phyloP scores from a whole-genome alignment of 257 asterid genomes.

The Oldenlandia corymbosa region DNA sequence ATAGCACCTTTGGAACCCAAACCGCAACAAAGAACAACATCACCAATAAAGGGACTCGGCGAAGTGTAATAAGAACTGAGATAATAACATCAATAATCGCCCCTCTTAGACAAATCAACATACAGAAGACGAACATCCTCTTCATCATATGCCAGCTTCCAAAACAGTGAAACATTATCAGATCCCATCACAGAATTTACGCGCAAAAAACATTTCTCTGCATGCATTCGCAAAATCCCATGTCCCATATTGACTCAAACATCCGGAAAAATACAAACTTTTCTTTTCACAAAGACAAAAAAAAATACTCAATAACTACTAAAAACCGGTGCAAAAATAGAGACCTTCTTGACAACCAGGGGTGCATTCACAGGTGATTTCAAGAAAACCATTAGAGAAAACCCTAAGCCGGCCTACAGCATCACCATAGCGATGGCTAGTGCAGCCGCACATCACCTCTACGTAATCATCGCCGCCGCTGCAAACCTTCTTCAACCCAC shows the following conservation, averaged over 20 bases:
- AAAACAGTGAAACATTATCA: slow-evolving; percentile 11
- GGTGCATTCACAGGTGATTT: slow-evolving; percentile 52
- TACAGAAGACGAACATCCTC: slow-evolving; percentile 15
- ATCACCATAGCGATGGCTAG: slow-evolving; percentile 59
- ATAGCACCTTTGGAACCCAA: background rate
- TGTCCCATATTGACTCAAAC: background rate
- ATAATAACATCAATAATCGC: background rate
- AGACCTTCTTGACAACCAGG: slow-evolving; percentile 56
- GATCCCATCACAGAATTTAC: slow-evolving; percentile 13
- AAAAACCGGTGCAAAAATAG: background rate
- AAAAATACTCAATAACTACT: background rate
- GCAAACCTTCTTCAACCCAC: slow-evolving; percentile 30
- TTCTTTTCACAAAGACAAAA: background rate
- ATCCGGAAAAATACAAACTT: background rate
- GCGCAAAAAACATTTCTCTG: slow-evolving; percentile 11
- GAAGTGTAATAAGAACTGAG: background rate
- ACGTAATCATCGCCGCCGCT: slow-evolving; percentile 40
- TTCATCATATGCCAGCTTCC: background rate
- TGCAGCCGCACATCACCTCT: slow-evolving; percentile 57
- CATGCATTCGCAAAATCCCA: slow-evolving; percentile 30
- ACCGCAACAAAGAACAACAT: background rate
- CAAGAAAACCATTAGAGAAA: slow-evolving; percentile 48
- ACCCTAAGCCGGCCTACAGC: slow-evolving; percentile 61
- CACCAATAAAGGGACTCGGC: background rate
- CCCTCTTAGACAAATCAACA: slow-evolving; percentile 30